A percentile compares a stretch with the other conserved stretches of the same genome.
Conservation (phyloP, 106 monocot species). For the Platanthera guangdongensis region DNA sequence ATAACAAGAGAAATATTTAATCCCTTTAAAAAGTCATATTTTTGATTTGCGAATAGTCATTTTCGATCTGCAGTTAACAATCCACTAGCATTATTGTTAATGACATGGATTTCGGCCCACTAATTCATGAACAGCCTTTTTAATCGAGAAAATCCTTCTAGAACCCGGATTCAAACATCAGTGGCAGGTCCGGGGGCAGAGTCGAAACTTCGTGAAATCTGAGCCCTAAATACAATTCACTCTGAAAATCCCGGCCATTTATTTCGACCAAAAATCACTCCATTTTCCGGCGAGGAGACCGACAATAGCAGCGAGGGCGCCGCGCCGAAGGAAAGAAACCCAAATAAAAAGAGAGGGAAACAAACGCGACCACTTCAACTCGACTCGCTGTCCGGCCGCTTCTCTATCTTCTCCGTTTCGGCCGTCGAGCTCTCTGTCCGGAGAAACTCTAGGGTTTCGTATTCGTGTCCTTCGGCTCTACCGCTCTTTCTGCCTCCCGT, state of each 20-base stretch:
- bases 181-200: too few relatives aligned
- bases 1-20: too few relatives aligned
- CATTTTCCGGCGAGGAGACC: too few relatives aligned
- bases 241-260: background rate
- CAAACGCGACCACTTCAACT: background rate
- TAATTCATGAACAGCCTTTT: too few relatives aligned
- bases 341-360: background rate
- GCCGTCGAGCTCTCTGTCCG: background rate
- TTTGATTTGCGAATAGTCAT: too few relatives aligned
- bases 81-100: too few relatives aligned
- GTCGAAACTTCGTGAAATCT: background rate
- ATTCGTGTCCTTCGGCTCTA: background rate
- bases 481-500: background rate
- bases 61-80: too few relatives aligned
- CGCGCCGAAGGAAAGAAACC: background rate
- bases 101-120: too few relatives aligned
- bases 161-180: too few relatives aligned
- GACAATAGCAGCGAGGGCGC: too few relatives aligned
- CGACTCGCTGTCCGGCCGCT: background rate
- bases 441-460: constrained; percentile 3
- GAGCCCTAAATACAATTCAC: background rate
- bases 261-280: background rate
- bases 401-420: background rate
- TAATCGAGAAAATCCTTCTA: too few relatives aligned
- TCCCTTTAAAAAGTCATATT: too few relatives aligned